Percentiles rank a stretch among this genome's conserved stretches.
Evolutionary conservation across 2,329 filamentous ascomycete species (phyloP).

Genomic region (Sarocladium brachiariae): DNA sequence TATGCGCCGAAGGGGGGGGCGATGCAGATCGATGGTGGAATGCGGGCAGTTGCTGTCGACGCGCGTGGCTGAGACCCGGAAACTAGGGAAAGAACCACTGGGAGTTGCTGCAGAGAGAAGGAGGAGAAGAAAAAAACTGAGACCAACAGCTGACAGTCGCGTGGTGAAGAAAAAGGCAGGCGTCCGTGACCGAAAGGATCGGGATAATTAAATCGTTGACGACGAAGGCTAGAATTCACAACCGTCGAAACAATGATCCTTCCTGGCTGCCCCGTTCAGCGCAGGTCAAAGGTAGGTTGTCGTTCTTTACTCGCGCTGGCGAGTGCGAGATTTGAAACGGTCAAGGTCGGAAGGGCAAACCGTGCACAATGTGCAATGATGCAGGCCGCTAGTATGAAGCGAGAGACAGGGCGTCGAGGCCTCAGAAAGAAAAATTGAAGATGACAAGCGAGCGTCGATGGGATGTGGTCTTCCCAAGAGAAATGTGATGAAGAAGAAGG

Average conservation of each 20-base stretch:
- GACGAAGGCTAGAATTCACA: not conserved
- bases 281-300: not conserved
- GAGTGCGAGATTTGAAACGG: not conserved
- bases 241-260: too few species aligned
- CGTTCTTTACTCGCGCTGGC: not conserved
- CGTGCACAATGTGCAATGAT: too few species aligned
- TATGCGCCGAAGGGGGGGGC: not conserved
- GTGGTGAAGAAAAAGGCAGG: not conserved
- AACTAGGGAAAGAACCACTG: not conserved
- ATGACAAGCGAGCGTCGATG: conserved; percentile 5
- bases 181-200: not conserved
- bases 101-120: not conserved
- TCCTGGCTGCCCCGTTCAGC: too few species aligned
- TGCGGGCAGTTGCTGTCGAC: conserved; percentile 4
- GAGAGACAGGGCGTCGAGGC: not conserved
- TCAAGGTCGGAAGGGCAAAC: not conserved
- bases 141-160: not conserved
- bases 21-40: not conserved
- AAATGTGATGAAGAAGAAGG: not conserved
- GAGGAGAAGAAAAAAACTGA: too few species aligned
- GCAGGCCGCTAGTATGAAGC: not conserved
- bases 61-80: conserved; percentile 7
- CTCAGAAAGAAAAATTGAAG: not conserved
- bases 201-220: not conserved
- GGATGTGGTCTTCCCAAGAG: not conserved